Percentiles rank a stretch among this genome's conserved stretches.
phyloP scores from a whole-genome alignment of 768 basidiomycete species.

The Tubosaeta sp. region DNA sequence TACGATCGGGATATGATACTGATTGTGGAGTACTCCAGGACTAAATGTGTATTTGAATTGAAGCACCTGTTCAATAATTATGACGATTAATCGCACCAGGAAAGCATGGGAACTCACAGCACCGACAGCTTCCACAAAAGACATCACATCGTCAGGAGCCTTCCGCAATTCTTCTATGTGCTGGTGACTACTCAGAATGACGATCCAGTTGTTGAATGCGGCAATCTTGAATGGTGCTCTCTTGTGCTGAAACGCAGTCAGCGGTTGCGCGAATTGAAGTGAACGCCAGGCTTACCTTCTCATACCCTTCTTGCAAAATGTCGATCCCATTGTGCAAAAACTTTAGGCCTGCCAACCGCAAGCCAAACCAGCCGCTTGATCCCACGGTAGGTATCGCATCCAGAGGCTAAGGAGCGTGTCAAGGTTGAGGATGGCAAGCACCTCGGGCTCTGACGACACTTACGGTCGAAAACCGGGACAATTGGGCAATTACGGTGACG shows the following conservation, averaged over 20 bases:
- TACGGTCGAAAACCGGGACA: background rate
- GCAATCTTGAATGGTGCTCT: background rate
- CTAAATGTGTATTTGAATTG: background rate
- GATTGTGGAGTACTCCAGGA: background rate
- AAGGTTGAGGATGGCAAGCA: background rate
- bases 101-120: background rate
- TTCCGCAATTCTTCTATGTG: background rate
- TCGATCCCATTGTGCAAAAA: background rate
- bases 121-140: background rate
- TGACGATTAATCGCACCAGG: too few relatives aligned
- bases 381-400: background rate
- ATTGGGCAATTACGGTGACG: background rate
- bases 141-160: background rate
- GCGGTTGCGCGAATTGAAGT: background rate
- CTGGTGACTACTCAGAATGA: background rate
- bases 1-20: background rate
- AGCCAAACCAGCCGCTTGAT: background rate
- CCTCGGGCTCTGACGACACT: background rate
- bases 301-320: background rate
- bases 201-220: background rate
- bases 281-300: background rate
- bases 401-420: background rate
- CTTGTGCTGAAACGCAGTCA: background rate
- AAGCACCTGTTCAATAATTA: background rate
- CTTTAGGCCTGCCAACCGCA: background rate